A percentile compares a stretch with the other conserved stretches of the same genome.
Evolutionary conservation across 2,329 filamentous ascomycete species (phyloP).

Genomic region (Fusarium secorum): DNA sequence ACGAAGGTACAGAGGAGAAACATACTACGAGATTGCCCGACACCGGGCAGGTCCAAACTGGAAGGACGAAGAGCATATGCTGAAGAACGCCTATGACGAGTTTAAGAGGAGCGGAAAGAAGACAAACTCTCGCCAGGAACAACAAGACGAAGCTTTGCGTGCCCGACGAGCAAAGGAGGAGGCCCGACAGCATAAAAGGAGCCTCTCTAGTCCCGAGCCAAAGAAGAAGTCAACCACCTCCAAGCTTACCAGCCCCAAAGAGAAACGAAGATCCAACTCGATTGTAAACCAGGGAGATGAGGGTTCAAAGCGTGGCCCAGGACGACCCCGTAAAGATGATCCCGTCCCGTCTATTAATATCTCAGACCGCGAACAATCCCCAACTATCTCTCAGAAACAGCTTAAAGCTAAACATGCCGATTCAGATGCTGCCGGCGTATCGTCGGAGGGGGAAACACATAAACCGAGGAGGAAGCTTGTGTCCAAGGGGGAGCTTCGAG

Average conservation of each 20-base stretch:
- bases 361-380: constrained; percentile 63
- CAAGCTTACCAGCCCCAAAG: constrained; percentile 56
- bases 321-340: constrained; percentile 64
- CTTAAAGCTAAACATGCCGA: constrained; percentile 62
- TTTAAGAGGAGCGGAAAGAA: constrained; percentile 65
- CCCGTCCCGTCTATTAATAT: constrained; percentile 55
- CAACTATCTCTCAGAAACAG: constrained; percentile 56
- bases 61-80: constrained; percentile 83
- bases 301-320: constrained; percentile 60
- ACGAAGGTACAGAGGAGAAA: constrained; percentile 75
- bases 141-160: constrained; percentile 56
- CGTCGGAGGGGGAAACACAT: constrained; percentile 64
- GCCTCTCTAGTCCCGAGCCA: constrained; percentile 58
- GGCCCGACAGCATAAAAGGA: constrained; percentile 54
- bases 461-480: constrained; percentile 71
- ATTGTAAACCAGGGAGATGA: constrained; percentile 56
- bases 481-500: constrained; percentile 68
- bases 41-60: constrained; percentile 85
- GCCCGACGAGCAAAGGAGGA: constrained; percentile 56
- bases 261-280: constrained; percentile 58
- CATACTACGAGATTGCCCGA: constrained; percentile 87
- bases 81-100: constrained; percentile 78
- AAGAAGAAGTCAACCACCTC: constrained; percentile 53
- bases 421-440: constrained; percentile 59
- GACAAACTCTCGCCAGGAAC: constrained; percentile 57